Evolutionary conservation across 2,329 filamentous ascomycete genomes (phyloP).

Genomic region (Cladorrhinum sp.): DNA sequence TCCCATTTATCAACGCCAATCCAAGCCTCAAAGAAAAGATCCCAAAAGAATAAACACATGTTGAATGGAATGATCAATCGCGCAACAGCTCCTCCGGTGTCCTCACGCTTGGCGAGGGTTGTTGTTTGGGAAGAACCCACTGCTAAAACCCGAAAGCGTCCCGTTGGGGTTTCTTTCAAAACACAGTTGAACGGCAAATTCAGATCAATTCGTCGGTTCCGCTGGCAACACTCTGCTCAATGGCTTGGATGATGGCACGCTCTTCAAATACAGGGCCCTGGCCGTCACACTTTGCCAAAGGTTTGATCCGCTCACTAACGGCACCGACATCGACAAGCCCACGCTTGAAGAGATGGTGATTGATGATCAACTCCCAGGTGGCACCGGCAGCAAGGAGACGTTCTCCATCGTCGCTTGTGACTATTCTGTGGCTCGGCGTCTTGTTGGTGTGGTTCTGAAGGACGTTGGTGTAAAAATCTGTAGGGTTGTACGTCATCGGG

Average conservation of each 20-base stretch:
- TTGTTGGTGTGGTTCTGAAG: conserved; percentile 61
- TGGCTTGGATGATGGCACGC: conserved; percentile 66
- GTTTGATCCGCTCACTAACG: conserved; percentile 76
- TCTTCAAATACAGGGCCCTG: conserved; percentile 87
- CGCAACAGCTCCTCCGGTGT: too few species aligned
- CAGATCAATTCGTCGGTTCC: conserved; percentile 71
- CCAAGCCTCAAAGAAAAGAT: not conserved
- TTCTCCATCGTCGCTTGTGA: conserved; percentile 63
- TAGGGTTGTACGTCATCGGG: conserved; percentile 68
- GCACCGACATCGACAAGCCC: conserved; percentile 78
- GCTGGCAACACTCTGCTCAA: conserved; percentile 72
- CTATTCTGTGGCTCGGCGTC: conserved; percentile 65
- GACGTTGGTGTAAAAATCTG: conserved; percentile 66
- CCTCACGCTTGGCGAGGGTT: too few species aligned
- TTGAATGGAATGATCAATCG: not conserved
- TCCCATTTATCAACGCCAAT: not conserved
- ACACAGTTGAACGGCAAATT: conserved; percentile 3
- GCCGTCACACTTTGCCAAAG: conserved; percentile 75
- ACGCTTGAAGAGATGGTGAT: conserved; percentile 70
- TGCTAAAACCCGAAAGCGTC: not conserved
- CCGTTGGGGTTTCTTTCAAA: not conserved
- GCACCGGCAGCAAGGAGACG: conserved; percentile 70
- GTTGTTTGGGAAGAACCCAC: not conserved
- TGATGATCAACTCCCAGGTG: conserved; percentile 87
- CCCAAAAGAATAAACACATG: not conserved